A percentile compares a stretch with the other conserved stretches of the same genome.
phyloP scores from a whole-genome alignment of 2,329 filamentous ascomycete species.

The Cercospora berteroae region DNA sequence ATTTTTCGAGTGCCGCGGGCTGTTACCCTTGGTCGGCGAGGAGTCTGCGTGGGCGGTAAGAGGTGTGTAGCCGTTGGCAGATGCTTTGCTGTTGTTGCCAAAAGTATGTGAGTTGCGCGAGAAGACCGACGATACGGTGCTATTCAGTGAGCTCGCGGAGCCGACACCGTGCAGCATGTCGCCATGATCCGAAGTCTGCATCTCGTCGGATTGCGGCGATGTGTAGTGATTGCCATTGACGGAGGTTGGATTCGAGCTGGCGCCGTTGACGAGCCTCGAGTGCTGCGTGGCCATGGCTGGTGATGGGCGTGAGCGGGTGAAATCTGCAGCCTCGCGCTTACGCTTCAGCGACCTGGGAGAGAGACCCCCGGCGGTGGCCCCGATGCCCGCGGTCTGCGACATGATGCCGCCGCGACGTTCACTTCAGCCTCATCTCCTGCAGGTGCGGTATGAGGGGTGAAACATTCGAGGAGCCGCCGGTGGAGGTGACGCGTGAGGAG shows the following conservation, averaged over 20 bases:
- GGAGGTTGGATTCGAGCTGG: conserved; percentile 11
- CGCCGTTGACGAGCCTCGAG: conserved; percentile 18
- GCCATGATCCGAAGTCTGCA: conserved; percentile 45
- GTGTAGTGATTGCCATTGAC: conserved; percentile 28
- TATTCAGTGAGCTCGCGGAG: conserved; percentile 70
- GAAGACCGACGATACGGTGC: conserved; percentile 69
- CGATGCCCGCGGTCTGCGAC: conserved; percentile 33
- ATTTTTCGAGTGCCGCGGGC: conserved; percentile 44
- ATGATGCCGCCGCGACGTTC: conserved; percentile 30
- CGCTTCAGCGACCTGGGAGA: conserved; percentile 34
- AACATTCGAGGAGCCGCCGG: conserved; percentile 4
- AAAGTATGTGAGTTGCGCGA: conserved; percentile 54
- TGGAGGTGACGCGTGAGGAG: conserved; percentile 5
- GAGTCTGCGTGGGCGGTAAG: conserved; percentile 63
- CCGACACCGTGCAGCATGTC: conserved; percentile 69
- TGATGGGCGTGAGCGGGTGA: conserved; percentile 19
- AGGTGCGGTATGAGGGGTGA: conserved; percentile 2
- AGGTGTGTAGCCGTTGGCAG: conserved; percentile 59
- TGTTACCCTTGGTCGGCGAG: conserved; percentile 59
- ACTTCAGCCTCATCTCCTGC: conserved; percentile 22
- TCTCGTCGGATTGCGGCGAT: conserved; percentile 34
- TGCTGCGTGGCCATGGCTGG: conserved; percentile 10
- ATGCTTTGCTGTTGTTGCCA: conserved; percentile 57
- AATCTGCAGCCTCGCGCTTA: conserved; percentile 23
- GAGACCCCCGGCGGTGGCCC: conserved; percentile 18